Evolutionary conservation across 1,284 basidiomycete genomes (phyloP).

Genomic region (Sphaerobolus stellatus): DNA sequence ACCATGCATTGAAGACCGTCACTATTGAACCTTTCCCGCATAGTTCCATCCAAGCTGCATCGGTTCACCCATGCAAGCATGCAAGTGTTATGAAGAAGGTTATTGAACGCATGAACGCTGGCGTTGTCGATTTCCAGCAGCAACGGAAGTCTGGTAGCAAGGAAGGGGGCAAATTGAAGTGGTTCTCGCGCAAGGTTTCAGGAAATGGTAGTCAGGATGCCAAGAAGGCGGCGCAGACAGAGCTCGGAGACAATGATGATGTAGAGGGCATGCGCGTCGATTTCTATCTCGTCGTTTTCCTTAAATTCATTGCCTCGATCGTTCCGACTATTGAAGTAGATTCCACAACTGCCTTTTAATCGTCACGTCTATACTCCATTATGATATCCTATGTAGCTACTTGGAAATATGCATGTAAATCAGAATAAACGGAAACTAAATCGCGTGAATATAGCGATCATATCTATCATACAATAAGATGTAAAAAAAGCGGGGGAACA

Average conservation of each 20-base stretch:
- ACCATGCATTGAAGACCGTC: conserved; percentile 98
- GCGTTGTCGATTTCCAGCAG: conserved; percentile 74
- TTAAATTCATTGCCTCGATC: conserved; percentile 95
- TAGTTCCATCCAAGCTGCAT: conserved; percentile 81
- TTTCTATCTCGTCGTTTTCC: conserved; percentile 93
- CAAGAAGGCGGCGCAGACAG: conserved; percentile 35
- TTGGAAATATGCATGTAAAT: conserved; percentile 5
- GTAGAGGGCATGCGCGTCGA: conserved; percentile 90
- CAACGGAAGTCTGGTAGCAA: conserved; percentile 30
- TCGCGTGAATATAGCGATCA: neutral
- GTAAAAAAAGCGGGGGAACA: neutral
- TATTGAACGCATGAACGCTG: conserved; percentile 96
- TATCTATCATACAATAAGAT: neutral
- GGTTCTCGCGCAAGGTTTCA: conserved; percentile 75
- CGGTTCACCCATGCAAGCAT: conserved; percentile 98
- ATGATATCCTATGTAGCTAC: conserved; percentile 3
- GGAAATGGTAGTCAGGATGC: conserved; percentile 36
- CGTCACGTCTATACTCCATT: neutral
- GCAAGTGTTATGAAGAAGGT: conserved; percentile 99
- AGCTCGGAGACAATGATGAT: conserved; percentile 62
- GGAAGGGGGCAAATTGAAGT: conserved; percentile 77
- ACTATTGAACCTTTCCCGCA: conserved; percentile 99
- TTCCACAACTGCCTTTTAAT: conserved; percentile 79
- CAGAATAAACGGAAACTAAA: neutral
- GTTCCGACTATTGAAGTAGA: conserved; percentile 95